These are phyloP conservation scores for Jatropha curcas DNA, from an alignment of 345 rosid species.

Conservation along the genomic window DNA sequence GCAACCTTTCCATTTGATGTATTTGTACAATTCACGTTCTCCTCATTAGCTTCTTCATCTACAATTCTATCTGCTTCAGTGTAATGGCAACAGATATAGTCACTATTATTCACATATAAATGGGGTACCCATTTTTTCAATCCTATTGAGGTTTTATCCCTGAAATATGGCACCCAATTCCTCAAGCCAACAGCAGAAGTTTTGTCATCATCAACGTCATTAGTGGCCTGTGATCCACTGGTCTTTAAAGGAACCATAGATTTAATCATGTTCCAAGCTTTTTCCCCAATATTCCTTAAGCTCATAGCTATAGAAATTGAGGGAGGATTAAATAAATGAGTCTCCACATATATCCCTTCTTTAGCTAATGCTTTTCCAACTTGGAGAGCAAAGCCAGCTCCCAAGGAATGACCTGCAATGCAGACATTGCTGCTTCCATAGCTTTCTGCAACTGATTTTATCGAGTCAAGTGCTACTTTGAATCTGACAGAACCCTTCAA, in stretches of 20 bases:
- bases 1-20: slow-evolving; percentile 43
- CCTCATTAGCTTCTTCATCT: slow-evolving; percentile 44
- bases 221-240: background rate
- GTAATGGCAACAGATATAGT: slow-evolving; percentile 84
- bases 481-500: slow-evolving; percentile 91
- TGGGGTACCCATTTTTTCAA: slow-evolving; percentile 85
- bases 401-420: slow-evolving; percentile 88
- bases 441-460: slow-evolving; percentile 60
- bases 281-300: slow-evolving; percentile 81
- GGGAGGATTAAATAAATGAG: slow-evolving; percentile 95
- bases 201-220: background rate
- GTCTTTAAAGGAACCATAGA: slow-evolving; percentile 78
- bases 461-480: slow-evolving; percentile 59
- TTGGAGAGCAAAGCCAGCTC: slow-evolving; percentile 95
- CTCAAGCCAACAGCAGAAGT: slow-evolving; percentile 13
- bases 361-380: slow-evolving; percentile 93
- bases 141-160: slow-evolving; percentile 38
- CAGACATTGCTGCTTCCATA: slow-evolving; percentile 82
- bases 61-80: slow-evolving; percentile 49
- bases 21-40: slow-evolving; percentile 38
- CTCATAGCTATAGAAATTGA: slow-evolving; percentile 90
- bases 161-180: slow-evolving; percentile 25
- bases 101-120: slow-evolving; percentile 85
- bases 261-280: slow-evolving; percentile 79
- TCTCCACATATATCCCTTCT: slow-evolving; percentile 74